Conservation (phyloP, 768 basidiomycete genomes). For the Ramaria rubella region DNA sequence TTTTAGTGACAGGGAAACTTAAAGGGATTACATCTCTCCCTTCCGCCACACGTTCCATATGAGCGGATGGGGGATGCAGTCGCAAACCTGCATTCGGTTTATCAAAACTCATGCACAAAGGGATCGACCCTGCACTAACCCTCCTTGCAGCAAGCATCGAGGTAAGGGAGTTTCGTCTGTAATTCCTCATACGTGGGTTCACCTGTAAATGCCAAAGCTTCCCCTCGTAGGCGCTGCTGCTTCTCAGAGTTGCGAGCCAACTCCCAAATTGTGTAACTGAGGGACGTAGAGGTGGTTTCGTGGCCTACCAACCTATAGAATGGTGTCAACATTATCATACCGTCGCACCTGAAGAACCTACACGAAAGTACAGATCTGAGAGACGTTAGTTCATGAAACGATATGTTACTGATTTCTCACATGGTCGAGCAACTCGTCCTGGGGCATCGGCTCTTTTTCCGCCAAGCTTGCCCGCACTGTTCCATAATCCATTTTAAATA, state of each 20-base stretch:
- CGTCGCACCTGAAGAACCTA: constrained; percentile 10
- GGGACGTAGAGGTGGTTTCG: constrained; percentile 35
- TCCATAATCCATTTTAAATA: constrained; percentile 19
- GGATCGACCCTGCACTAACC: constrained; percentile 8
- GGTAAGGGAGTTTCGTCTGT: constrained; percentile 30
- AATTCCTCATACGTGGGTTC: constrained; percentile 32
- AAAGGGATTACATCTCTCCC: constrained; percentile 40
- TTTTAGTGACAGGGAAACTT: constrained; percentile 25
- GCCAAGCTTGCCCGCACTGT: constrained; percentile 10
- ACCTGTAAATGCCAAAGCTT: constrained; percentile 27
- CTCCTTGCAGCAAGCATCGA: constrained; percentile 40
- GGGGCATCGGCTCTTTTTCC: constrained; percentile 18
- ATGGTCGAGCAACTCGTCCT: constrained; percentile 18
- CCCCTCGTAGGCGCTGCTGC: constrained; percentile 35
- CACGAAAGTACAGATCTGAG: constrained; percentile 29
- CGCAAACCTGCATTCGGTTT: constrained; percentile 27
- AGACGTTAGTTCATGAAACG: background rate
- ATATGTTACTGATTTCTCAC: background rate
- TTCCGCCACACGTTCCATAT: constrained; percentile 34
- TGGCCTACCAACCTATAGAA: constrained; percentile 34
- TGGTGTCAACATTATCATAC: constrained; percentile 13
- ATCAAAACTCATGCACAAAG: background rate
- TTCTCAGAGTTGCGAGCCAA: constrained; percentile 32
- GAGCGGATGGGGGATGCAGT: constrained; percentile 34
- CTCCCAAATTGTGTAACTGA: constrained; percentile 33